phyloP scores from a whole-genome alignment of 352 stramenopile species.

The Aphanomyces stellatus region DNA sequence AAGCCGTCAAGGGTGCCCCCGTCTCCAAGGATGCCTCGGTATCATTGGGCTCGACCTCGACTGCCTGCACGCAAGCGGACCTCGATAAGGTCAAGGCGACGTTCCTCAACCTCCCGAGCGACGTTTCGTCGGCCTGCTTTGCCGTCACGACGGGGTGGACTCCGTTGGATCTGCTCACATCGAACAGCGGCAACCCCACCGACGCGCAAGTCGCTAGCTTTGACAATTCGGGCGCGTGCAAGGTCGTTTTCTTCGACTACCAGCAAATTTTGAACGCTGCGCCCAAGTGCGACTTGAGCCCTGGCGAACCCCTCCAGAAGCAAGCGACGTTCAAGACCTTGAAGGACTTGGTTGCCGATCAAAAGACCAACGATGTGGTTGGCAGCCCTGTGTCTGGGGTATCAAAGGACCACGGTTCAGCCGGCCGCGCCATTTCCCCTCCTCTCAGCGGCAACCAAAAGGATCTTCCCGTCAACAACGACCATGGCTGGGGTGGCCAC shows the following conservation, averaged over 20 bases:
- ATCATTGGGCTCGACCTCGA: background rate
- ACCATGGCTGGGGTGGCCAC: too few species aligned
- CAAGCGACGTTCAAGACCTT: background rate
- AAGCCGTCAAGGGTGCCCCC: too few species aligned
- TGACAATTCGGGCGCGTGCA: background rate
- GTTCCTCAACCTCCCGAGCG: background rate
- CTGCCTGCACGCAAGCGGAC: background rate
- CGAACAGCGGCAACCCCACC: background rate
- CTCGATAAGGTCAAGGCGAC: background rate
- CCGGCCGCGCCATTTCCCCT: background rate
- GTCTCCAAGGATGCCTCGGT: too few species aligned
- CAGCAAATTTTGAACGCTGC: background rate
- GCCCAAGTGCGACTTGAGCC: background rate
- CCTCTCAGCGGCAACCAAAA: too few species aligned
- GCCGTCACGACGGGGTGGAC: background rate
- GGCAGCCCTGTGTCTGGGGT: background rate
- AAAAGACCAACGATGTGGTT: background rate
- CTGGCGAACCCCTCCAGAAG: background rate
- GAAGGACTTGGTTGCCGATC: background rate
- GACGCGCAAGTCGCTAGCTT: background rate
- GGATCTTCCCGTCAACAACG: too few species aligned
- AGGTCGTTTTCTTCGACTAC: conserved; percentile 1
- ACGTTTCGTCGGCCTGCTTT: background rate
- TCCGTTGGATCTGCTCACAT: background rate
- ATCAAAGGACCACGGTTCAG: background rate